These are phyloP conservation scores for Isabelozyma gotoi DNA, from an alignment of 805 yeast species.

Conservation along the genomic window DNA sequence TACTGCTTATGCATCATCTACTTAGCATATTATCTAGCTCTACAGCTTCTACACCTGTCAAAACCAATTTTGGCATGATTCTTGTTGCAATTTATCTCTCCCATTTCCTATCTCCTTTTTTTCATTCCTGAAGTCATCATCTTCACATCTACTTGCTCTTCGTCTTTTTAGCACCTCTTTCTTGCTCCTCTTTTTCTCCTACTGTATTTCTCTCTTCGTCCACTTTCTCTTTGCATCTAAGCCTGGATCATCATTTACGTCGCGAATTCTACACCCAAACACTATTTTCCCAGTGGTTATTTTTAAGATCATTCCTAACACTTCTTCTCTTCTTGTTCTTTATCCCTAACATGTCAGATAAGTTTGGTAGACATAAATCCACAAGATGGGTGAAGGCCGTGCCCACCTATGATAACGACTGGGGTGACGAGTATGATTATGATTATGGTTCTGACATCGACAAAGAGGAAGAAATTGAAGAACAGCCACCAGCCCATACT, in stretches of 20 bases:
- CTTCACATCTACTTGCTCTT: background rate
- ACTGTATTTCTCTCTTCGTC: background rate
- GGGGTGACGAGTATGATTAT: constrained; percentile 36
- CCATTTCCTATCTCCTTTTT: background rate
- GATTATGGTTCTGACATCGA: background rate
- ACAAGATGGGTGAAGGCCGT: constrained; percentile 45
- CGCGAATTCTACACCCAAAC: background rate
- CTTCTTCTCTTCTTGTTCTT: background rate
- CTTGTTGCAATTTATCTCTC: too few species aligned
- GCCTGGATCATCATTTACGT: background rate
- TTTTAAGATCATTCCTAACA: background rate
- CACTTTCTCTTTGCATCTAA: background rate
- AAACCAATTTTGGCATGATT: too few species aligned
- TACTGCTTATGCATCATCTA: too few species aligned
- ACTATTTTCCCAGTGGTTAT: background rate
- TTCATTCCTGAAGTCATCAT: background rate
- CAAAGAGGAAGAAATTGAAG: background rate
- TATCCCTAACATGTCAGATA: constrained; percentile 29
- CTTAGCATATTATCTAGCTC: too few species aligned
- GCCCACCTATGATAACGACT: constrained; percentile 43
- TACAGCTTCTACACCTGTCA: too few species aligned
- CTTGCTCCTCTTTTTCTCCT: background rate
- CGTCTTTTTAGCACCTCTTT: background rate
- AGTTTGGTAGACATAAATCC: constrained; percentile 42
- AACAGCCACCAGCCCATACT: background rate